Evolutionary conservation across 768 basidiomycete species (phyloP), one percentile per base, ranked within the genome.

Genomic region (Tricholoma saponaceum): DNA sequence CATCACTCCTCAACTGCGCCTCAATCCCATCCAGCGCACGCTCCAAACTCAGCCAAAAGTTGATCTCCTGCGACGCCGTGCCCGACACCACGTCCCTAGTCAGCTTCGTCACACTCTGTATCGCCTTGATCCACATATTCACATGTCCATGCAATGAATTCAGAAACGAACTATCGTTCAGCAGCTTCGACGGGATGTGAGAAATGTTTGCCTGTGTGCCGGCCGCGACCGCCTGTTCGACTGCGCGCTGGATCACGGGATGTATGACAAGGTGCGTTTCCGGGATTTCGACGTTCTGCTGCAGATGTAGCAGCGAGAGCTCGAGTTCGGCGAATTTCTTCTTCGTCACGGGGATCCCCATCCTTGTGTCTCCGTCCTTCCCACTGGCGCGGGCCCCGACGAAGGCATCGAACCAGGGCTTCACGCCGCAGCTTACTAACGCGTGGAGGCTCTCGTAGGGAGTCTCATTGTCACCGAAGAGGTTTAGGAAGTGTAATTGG

Each of bases 291-390:
- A 98, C 96, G 64, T 99, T 99, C 72, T 98, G 97, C 67, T 98
- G 96, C 5, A 98, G 81, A 69, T 99, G 97, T 1, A 98, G 77
- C 14, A 98, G 76, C 2, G 93, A 95, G 9, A 98, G 75, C 71
- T 99, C 96, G 55, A 98, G 86, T 66, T 99, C 97, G 7, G 97
- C 96, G 67, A 98, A 98, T 74, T 98, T 98, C 79, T 95, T 95
- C 83, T 98, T 98, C 47, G 96, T 95, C 82, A 97, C 92, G 3
- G 97, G 97, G 57, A 99, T 98, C 79, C 92, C 92, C 86, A 92
- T 89, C 73, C 93, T 91, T 44, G 79, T 82, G 68, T 94, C 94
- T 7, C 76, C 75, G 30, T 90, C 89, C 67, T 92, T 93, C 53
- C 83, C 85, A 57, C 80, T 76, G 25, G 86, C 83, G 52, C 93